Conservation (phyloP, 106 monocot species). For the Apostasia ramifera region DNA sequence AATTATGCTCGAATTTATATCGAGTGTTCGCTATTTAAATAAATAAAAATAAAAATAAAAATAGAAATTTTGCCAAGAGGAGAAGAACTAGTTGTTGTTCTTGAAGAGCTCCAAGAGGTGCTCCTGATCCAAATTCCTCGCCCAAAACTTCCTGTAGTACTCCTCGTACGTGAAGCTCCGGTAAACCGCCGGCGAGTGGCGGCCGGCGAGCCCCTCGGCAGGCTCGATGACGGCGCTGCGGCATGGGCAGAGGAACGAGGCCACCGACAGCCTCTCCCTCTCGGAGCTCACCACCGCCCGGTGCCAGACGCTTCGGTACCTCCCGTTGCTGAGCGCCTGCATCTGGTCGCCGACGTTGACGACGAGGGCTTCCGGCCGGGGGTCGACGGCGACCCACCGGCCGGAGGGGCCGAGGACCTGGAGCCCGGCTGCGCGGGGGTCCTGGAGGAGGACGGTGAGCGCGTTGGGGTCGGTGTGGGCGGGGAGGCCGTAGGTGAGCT, state of each 20-base stretch:
- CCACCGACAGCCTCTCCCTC: slow-evolving; percentile 65
- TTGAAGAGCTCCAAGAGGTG: slow-evolving; percentile 87
- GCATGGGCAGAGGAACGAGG: slow-evolving; percentile 83
- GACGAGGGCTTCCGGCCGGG: slow-evolving; percentile 65
- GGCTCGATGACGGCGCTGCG: slow-evolving; percentile 49
- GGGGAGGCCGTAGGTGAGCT: slow-evolving; percentile 76
- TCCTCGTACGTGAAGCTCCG: slow-evolving; percentile 73
- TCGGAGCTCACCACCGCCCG: slow-evolving; percentile 70
- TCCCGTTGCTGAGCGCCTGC: slow-evolving; percentile 86
- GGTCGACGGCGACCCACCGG: slow-evolving; percentile 62
- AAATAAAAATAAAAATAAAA: too few relatives aligned
- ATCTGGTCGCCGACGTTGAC: slow-evolving; percentile 84
- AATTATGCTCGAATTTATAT: too few relatives aligned
- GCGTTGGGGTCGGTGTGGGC: slow-evolving; percentile 90
- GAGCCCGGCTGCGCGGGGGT: slow-evolving; percentile 53
- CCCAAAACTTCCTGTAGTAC: slow-evolving; percentile 89
- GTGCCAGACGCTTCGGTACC: slow-evolving; percentile 81
- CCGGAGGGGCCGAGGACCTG: slow-evolving; percentile 39
- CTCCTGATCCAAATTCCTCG: slow-evolving; percentile 84
- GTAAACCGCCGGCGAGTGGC: slow-evolving; percentile 38
- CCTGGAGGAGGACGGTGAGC: slow-evolving; percentile 83
- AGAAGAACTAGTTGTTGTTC: not conserved
- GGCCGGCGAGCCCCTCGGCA: slow-evolving; percentile 37
- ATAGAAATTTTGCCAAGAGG: too few relatives aligned
- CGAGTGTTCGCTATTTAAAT: too few relatives aligned